phyloP scores from a whole-genome alignment of 257 asterid genomes.

The Solanum tarijense region DNA sequence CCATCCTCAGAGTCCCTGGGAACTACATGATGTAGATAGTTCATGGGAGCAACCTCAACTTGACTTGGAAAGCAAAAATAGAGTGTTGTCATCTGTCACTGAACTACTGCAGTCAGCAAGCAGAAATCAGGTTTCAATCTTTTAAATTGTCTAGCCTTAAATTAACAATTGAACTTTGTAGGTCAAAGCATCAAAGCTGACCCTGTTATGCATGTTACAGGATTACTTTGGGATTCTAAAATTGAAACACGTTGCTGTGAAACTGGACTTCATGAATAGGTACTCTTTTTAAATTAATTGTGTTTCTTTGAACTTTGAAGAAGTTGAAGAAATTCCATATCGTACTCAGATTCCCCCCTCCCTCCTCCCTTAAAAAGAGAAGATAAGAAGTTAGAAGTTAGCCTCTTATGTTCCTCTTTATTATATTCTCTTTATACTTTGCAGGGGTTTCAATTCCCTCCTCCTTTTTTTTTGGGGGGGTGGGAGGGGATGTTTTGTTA shows the following conservation, averaged over 20 bases:
- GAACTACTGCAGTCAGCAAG: conserved; percentile 32
- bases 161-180: not conserved
- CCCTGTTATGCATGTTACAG: conserved; percentile 34
- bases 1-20: conserved; percentile 82
- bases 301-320: not conserved
- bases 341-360: not conserved
- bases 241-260: conserved; percentile 53
- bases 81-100: conserved; percentile 29
- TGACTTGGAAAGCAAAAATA: conserved; percentile 24
- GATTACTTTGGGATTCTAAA: conserved; percentile 54
- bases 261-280: conserved; percentile 73
- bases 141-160: not conserved
- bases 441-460: not conserved
- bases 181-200: not conserved
- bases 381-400: not conserved
- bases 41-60: conserved; percentile 47
- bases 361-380: not conserved
- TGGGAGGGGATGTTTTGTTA: not conserved
- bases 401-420: not conserved
- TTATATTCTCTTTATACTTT: not conserved
- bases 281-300: conserved; percentile 3
- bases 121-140: conserved; percentile 46
- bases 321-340: not conserved
- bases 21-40: conserved; percentile 55
- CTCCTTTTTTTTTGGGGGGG: not conserved